Base-by-base conservation (phyloP, 768 basidiomycete genomes). In the Tricholoma sp. region DNA sequence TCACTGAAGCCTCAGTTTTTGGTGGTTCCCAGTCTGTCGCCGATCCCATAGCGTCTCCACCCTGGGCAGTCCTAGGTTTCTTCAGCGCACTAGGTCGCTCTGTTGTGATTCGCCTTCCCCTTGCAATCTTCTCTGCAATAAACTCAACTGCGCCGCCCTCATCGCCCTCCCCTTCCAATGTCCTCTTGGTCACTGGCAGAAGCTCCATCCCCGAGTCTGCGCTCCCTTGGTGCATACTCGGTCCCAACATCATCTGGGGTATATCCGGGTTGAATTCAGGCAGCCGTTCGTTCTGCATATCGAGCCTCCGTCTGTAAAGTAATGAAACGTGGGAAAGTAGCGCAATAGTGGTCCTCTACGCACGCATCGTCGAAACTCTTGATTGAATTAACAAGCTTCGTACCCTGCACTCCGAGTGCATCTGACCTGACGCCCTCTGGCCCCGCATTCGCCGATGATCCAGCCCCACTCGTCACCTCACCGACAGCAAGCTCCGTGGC, bases 321-420 rank as follows among this genome's bases (percentile, higher is more conserved):
- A 36, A 42, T 44, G 28, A 52, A 4, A n/a, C 52, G 33, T 52
- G 49, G 49, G 52, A 45, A 32, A 36, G 53, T 20, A 24, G 24
- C 24, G 24, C 24, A 24, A 24, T 4, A 24, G 24, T 24, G 24
- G 24, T 24, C 24, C 24, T 24, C 4, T 41, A 81, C 86, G 62
- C 63, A 89, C 84, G 89, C 89, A 58, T 91, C 88, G 64, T 81
- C 86, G 72, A 91, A 92, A 56, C 71, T 84, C 55, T 78, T 82
- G 67, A 92, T 89, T 57, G 78, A 78, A 57, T 77, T 75, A 58
- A 79, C 76, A 62, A 87, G 76, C 59, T 81, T 80, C 53, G 79
- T 70, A 32, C 81, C 82, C 49, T 85, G 83, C 33, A 86, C 86
- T 32, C 77, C 78, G 29, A 91, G 82, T 56, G 77, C 80, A 65